A percentile compares a stretch with the other conserved stretches of the same genome.
These are phyloP conservation scores for Fusarium lateritium DNA, from an alignment of 2,329 filamentous ascomycete genomes.

Conservation along the genomic window DNA sequence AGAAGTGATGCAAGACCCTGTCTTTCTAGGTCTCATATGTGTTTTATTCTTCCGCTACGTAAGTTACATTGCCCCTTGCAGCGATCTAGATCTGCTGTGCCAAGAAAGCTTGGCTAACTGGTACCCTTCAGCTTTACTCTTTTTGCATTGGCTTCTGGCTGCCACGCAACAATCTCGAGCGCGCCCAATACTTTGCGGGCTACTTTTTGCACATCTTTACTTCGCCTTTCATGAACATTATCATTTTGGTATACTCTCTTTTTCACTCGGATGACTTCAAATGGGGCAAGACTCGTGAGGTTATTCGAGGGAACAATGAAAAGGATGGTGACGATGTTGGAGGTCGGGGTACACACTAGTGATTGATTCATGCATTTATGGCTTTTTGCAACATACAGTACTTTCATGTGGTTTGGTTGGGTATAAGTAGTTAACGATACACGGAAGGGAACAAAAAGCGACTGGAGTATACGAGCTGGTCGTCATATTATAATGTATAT, in stretches of 20 bases:
- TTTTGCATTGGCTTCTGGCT: constrained; percentile 61
- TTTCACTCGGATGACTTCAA: constrained; percentile 62
- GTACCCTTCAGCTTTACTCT: constrained; percentile 55
- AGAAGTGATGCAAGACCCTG: constrained; percentile 53
- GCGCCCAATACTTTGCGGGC: constrained; percentile 57
- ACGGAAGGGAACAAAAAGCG: neutral
- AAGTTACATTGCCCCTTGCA: constrained; percentile 47
- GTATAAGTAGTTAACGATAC: neutral
- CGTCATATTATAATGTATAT: constrained; percentile 28
- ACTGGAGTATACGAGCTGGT: constrained; percentile 20
- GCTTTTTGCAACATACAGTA: neutral
- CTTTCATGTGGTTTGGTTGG: neutral
- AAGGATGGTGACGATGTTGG: constrained; percentile 47
- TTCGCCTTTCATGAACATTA: constrained; percentile 61
- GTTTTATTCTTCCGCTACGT: constrained; percentile 58
- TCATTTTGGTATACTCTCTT: constrained; percentile 60
- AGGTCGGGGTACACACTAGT: constrained; percentile 46
- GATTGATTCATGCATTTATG: neutral
- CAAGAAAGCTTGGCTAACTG: constrained; percentile 30
- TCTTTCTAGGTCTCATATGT: constrained; percentile 57
- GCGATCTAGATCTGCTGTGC: constrained; percentile 10
- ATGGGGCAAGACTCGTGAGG: constrained; percentile 62
- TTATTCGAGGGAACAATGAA: constrained; percentile 49
- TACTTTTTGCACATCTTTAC: constrained; percentile 56
- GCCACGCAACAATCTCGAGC: constrained; percentile 57